These are phyloP conservation scores for Salvia miltiorrhiza DNA, from an alignment of 257 asterid species.

Conservation along the genomic window DNA sequence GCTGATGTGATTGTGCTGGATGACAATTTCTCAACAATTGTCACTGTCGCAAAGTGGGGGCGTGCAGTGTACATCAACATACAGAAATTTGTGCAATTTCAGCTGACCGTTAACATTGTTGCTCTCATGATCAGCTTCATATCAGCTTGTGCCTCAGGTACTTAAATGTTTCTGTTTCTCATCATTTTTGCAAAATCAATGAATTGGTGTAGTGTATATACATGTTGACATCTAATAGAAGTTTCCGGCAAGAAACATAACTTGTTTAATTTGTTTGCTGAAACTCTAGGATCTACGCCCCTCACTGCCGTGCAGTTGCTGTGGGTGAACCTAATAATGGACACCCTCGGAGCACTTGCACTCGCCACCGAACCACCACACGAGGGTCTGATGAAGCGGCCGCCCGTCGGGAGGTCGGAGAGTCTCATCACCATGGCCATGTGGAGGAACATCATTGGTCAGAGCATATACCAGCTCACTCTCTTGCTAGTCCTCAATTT, in stretches of 20 bases:
- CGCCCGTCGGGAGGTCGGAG: conserved; percentile 65
- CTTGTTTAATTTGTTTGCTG: no score
- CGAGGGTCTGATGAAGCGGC: conserved; percentile 83
- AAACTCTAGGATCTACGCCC: conserved; percentile 83
- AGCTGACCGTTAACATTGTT: conserved; percentile 85
- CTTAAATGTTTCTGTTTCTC: not conserved
- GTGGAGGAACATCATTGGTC: conserved; percentile 97
- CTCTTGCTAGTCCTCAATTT: conserved; percentile 70
- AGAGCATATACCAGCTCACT: conserved; percentile 74
- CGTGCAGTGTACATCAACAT: conserved; percentile 93
- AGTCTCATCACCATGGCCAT: conserved; percentile 77
- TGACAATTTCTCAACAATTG: conserved; percentile 90
- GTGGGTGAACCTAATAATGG: conserved; percentile 98
- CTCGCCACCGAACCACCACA: conserved; percentile 98
- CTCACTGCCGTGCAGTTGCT: conserved; percentile 95
- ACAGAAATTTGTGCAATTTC: conserved; percentile 95
- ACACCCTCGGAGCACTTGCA: conserved; percentile 95
- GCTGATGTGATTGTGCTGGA: conserved; percentile 93
- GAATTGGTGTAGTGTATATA: no score
- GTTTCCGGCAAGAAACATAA: no score
- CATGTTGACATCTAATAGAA: no score
- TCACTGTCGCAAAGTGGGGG: conserved; percentile 93
- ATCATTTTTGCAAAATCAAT: no score
- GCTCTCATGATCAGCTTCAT: conserved; percentile 87
- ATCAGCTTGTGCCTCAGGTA: conserved; percentile 84